Conservation (phyloP, 306 rosid species). For the Astragalus glycyphyllos region DNA sequence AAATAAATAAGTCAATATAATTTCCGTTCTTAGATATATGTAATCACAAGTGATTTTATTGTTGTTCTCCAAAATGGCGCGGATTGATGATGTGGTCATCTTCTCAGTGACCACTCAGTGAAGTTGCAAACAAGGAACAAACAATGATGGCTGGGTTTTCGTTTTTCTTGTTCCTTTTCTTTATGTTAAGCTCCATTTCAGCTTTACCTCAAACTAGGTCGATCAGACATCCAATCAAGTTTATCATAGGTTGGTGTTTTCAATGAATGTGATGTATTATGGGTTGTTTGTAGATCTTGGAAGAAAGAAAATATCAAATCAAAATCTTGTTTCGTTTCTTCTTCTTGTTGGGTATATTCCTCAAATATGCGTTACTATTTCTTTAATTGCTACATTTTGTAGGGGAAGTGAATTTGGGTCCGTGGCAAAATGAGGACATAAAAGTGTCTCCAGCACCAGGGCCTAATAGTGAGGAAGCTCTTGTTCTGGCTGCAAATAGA, state of each 20-base stretch:
- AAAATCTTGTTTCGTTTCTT: slow-evolving; percentile 26
- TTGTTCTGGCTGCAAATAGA: slow-evolving; percentile 81
- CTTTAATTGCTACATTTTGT: slow-evolving; percentile 14
- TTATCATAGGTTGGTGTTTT: slow-evolving; percentile 64
- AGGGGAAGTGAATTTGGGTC: slow-evolving; percentile 73
- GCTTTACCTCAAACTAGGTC: slow-evolving; percentile 53
- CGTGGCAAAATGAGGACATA: slow-evolving; percentile 67
- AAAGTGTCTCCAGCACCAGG: slow-evolving; percentile 71
- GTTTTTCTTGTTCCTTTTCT: slow-evolving; percentile 45
- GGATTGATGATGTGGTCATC: slow-evolving; percentile 41
- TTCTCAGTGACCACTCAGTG: slow-evolving; percentile 37
- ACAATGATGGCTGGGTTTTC: slow-evolving; percentile 59
- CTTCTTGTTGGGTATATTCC: slow-evolving; percentile 22
- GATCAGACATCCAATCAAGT: slow-evolving; percentile 39
- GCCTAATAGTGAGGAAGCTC: slow-evolving; percentile 61
- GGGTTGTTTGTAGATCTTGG: slow-evolving; percentile 46
- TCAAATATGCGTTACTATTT: slow-evolving; percentile 15
- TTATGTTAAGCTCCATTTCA: slow-evolving; percentile 58
- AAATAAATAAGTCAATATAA: background rate
- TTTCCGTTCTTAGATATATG: slow-evolving; percentile 12
- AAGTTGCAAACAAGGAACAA: slow-evolving; percentile 20
- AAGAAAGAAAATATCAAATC: slow-evolving; percentile 18
- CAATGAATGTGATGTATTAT: slow-evolving; percentile 25
- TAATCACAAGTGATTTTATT: slow-evolving; percentile 2
- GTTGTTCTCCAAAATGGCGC: slow-evolving; percentile 54